Evolutionary conservation across 345 rosid species (phyloP).

Genomic region (Eucalyptus rudis): DNA sequence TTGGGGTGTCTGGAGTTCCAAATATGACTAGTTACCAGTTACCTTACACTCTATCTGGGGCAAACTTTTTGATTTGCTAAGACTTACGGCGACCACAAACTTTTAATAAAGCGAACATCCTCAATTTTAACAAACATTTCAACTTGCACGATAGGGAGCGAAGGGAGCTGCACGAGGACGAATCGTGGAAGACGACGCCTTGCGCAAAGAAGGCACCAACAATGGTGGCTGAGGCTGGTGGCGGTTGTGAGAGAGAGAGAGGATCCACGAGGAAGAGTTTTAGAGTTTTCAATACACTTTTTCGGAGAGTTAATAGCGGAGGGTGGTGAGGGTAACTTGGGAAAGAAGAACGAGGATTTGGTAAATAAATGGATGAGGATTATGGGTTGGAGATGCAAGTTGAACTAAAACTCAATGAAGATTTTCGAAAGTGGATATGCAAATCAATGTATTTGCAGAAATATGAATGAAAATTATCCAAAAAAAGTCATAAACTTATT

Average conservation of each 20-base stretch:
- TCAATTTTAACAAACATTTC: not conserved
- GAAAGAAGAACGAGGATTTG: not conserved
- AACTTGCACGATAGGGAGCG: not conserved
- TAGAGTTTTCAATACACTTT: not conserved
- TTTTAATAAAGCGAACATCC: not conserved
- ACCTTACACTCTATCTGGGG: not conserved
- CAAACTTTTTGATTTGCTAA: not conserved
- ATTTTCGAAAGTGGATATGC: not conserved
- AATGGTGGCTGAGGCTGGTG: not conserved
- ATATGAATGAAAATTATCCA: not conserved
- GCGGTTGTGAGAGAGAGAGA: not conserved
- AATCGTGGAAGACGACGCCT: not conserved
- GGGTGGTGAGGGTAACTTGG: not conserved
- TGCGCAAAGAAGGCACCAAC: not conserved
- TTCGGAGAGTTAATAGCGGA: rapidly evolving
- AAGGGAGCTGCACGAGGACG: not conserved
- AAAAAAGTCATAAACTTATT: too few relatives aligned
- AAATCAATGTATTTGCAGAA: not conserved
- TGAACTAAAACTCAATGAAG: not conserved
- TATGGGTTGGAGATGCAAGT: not conserved
- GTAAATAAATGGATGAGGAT: not conserved
- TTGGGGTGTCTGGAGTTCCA: not conserved
- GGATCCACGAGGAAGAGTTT: not conserved
- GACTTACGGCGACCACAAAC: not conserved
- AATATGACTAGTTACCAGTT: not conserved